Conservation (phyloP, 805 yeast genomes). For the Barnettozyma populi region DNA sequence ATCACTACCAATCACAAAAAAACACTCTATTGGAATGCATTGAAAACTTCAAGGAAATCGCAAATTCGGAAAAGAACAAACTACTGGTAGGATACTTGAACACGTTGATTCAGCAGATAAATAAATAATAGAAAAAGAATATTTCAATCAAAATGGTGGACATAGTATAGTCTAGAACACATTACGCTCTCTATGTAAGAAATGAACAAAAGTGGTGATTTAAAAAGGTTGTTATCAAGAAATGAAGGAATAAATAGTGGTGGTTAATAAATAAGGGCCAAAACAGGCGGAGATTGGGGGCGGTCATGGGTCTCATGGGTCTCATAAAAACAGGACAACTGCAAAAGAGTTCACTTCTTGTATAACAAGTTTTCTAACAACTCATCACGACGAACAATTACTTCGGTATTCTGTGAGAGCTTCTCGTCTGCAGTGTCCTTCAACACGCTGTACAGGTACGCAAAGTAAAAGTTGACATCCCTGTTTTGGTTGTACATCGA, state of each 20-base stretch:
- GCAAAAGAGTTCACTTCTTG: conserved; percentile 1
- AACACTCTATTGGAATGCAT: background rate
- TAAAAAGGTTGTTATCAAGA: background rate
- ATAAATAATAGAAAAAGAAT: conserved; percentile 1
- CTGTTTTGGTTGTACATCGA: conserved; percentile 12
- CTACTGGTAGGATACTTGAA: conserved; percentile 8
- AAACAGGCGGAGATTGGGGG: background rate
- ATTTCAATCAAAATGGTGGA: too few species aligned
- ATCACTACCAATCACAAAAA: background rate
- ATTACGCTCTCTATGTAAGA: background rate
- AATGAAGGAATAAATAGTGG: conserved; percentile 3
- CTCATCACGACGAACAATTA: conserved; percentile 9
- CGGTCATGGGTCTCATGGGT: conserved; percentile 1
- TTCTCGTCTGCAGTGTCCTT: conserved; percentile 11
- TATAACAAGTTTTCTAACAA: conserved; percentile 5
- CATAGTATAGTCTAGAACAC: background rate
- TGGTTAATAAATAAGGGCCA: conserved; percentile 2
- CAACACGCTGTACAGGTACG: conserved; percentile 7
- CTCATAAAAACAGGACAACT: background rate
- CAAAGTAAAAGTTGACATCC: conserved; percentile 12
- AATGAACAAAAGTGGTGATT: background rate
- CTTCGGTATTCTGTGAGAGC: background rate
- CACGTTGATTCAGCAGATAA: background rate
- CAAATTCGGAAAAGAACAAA: conserved; percentile 2
- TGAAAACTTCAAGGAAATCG: conserved; percentile 2